Evolutionary conservation across 129 eudicot genomes (phyloP).

Genomic region (Tagetes patula): DNA sequence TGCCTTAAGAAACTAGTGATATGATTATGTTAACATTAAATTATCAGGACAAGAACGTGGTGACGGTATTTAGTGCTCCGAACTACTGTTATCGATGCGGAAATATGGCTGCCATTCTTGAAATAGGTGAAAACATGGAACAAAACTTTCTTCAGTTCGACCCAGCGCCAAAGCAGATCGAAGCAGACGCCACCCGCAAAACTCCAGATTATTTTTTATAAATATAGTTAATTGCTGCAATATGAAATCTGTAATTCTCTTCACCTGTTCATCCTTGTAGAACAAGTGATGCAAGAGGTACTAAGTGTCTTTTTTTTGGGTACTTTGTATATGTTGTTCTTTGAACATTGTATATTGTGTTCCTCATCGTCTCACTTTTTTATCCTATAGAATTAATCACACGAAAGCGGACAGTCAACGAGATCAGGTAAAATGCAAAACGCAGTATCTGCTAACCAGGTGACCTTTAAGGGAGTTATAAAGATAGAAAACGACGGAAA

Average conservation of each 20-base stretch:
- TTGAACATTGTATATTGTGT: slow-evolving; percentile 21
- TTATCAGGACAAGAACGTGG: slow-evolving; percentile 81
- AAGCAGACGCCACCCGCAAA: slow-evolving; percentile 87
- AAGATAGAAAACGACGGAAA: background rate
- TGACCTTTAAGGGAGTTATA: too few species aligned
- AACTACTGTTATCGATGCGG: slow-evolving; percentile 92
- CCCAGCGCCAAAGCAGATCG: slow-evolving; percentile 97
- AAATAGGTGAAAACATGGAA: slow-evolving; percentile 96
- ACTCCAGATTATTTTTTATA: slow-evolving; percentile 96
- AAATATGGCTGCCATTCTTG: slow-evolving; percentile 86
- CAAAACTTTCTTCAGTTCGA: slow-evolving; percentile 96
- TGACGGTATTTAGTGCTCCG: slow-evolving; percentile 93
- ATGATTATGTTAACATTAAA: background rate
- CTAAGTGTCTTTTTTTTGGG: background rate
- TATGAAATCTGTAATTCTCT: slow-evolving; percentile 38
- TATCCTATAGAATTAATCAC: too few species aligned
- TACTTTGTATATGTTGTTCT: slow-evolving; percentile 28
- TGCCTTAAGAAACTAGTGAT: background rate
- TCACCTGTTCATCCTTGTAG: slow-evolving; percentile 20
- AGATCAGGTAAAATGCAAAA: background rate
- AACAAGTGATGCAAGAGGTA: slow-evolving; percentile 20
- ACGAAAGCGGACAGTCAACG: too few species aligned
- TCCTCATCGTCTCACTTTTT: background rate
- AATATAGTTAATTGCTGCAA: slow-evolving; percentile 27
- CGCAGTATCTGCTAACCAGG: too few species aligned